Conservation (phyloP, 2,329 filamentous ascomycete species). For the Hypoxylon sp. region DNA sequence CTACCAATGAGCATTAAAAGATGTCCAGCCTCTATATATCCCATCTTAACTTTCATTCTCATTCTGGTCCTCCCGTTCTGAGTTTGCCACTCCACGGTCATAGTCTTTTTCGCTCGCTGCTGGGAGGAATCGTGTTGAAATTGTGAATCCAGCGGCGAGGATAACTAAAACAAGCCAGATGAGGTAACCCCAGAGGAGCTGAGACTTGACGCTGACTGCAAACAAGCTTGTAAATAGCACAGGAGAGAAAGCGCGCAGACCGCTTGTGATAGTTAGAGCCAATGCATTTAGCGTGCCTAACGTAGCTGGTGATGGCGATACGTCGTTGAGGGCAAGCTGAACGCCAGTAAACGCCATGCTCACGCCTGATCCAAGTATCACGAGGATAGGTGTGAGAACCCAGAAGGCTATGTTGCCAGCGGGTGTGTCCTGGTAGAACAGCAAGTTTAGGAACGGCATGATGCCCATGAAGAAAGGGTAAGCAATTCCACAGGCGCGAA, state of each 20-base stretch:
- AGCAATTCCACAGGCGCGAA: constrained; percentile 63
- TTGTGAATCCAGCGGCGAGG: constrained; percentile 47
- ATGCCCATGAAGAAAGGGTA: constrained; percentile 72
- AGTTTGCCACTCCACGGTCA: constrained; percentile 14
- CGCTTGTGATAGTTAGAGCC: constrained; percentile 68
- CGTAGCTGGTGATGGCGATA: constrained; percentile 69
- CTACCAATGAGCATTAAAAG: too few relatives aligned
- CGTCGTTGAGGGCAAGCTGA: constrained; percentile 79
- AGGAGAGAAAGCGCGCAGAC: constrained; percentile 71
- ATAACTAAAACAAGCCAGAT: constrained; percentile 68
- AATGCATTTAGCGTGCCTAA: constrained; percentile 78
- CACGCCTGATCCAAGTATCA: constrained; percentile 68
- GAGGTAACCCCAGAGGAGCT: constrained; percentile 70
- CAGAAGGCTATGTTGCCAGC: constrained; percentile 62
- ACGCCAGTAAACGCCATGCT: constrained; percentile 75
- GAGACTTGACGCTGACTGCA: constrained; percentile 69
- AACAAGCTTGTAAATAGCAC: constrained; percentile 73
- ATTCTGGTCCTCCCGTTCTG: constrained; percentile 13
- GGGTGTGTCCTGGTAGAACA: constrained; percentile 59
- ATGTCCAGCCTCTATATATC: not conserved
- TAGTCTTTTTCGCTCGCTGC: constrained; percentile 42
- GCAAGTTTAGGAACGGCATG: constrained; percentile 62
- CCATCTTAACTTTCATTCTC: not conserved
- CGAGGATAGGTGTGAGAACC: constrained; percentile 53
- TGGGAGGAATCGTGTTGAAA: constrained; percentile 48